A percentile compares a stretch with the other conserved stretches of the same genome.
phyloP scores from a whole-genome alignment of 2,329 filamentous ascomycete species.

The Ascochyta koolunga region DNA sequence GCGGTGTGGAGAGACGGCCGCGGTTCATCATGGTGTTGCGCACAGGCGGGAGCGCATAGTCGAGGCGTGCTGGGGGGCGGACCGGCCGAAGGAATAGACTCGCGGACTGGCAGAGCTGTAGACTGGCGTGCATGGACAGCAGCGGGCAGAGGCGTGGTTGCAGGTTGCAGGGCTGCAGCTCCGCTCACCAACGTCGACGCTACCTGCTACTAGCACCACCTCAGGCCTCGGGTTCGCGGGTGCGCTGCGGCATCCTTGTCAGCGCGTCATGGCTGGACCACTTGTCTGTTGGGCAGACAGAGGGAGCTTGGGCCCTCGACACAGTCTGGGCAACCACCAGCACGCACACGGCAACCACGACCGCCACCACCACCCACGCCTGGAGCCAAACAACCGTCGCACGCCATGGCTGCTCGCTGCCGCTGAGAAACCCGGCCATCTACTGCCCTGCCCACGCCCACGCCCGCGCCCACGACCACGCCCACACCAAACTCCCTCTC shows the following conservation, averaged over 20 bases:
- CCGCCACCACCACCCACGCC: slow-evolving; percentile 12
- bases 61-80: background rate
- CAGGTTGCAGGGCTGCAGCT: too few species aligned
- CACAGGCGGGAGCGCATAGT: slow-evolving; percentile 31
- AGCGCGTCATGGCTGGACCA: slow-evolving; percentile 28
- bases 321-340: slow-evolving; percentile 4
- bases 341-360: slow-evolving; percentile 12
- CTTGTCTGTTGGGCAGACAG: background rate
- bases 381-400: slow-evolving; percentile 7
- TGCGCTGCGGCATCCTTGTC: too few species aligned
- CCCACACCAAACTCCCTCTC: slow-evolving; percentile 5
- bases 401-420: slow-evolving; percentile 23
- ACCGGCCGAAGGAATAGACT: too few species aligned
- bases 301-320: slow-evolving; percentile 29
- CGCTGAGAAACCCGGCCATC: slow-evolving; percentile 19
- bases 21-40: slow-evolving; percentile 38
- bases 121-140: too few species aligned
- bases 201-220: too few species aligned
- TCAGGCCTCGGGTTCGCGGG: too few species aligned
- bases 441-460: background rate
- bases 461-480: background rate
- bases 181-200: too few species aligned
- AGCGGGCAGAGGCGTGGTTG: too few species aligned
- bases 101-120: too few species aligned
- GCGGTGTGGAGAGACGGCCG: slow-evolving; percentile 19